Evolutionary conservation across 495 filamentous ascomycete genomes (phyloP).

Genomic region (Lasiosphaeria ovina): DNA sequence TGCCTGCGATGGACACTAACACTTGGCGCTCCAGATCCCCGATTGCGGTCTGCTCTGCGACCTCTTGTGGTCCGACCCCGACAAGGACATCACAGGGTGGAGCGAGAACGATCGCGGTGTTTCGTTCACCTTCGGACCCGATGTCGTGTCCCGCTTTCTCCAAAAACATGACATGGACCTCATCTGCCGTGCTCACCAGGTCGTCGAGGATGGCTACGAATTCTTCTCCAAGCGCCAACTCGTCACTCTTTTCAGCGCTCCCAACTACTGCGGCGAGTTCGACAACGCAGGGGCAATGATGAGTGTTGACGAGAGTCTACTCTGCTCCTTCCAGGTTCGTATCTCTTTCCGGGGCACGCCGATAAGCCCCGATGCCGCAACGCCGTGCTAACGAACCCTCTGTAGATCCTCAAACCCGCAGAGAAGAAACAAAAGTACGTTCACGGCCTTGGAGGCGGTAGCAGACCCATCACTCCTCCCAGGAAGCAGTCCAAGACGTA

Average conservation of each 20-base stretch:
- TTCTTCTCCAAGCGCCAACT: constrained; percentile 99
- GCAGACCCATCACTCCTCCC: constrained; percentile 83
- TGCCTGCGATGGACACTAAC: constrained; percentile 28
- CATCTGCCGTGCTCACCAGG: constrained; percentile 98
- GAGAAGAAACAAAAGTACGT: constrained; percentile 99
- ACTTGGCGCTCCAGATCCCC: constrained; percentile 68
- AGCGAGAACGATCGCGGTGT: constrained; percentile 98
- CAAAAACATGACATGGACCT: constrained; percentile 99
- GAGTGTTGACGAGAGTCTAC: constrained; percentile 98
- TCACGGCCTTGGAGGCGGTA: constrained; percentile 78
- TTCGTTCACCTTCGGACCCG: constrained; percentile 98
- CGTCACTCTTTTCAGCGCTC: constrained; percentile 95
- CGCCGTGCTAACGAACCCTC: not conserved
- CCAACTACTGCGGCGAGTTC: constrained; percentile 99
- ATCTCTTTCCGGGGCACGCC: not conserved
- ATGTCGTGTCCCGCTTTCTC: constrained; percentile 95
- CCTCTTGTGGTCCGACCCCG: constrained; percentile 96
- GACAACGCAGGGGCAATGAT: constrained; percentile 99
- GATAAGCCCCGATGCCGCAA: not conserved
- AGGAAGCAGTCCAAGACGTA: constrained; percentile 80
- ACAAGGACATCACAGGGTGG: constrained; percentile 99
- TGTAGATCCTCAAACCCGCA: constrained; percentile 95
- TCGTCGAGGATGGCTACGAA: constrained; percentile 98
- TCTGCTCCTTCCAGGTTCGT: constrained; percentile 98
- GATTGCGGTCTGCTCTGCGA: constrained; percentile 98